Base-by-base conservation (phyloP, 1,284 basidiomycete genomes). In the Erythrobasidium hasegawianum region DNA sequence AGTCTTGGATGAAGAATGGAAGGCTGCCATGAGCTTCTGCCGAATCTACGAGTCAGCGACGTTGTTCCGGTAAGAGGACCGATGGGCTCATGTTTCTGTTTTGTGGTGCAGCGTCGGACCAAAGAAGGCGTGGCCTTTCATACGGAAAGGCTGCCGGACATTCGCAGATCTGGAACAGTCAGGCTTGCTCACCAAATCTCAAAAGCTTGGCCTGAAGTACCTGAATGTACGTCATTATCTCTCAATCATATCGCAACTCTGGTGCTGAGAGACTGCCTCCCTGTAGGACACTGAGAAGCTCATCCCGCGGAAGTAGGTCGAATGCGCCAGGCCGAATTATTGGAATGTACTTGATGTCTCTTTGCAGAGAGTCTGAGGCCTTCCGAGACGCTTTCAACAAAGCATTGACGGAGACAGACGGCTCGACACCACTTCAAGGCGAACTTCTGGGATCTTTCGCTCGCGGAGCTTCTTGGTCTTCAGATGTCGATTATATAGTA, bases 401-500 rank as follows among this genome's bases (percentile, higher is more conserved):
- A 11, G 52, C 65, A 0, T 39, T 73, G 8, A 39, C 52, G 13
- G 33, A 24, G 0, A 58, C 65, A 29, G 71, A 72, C 57, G 14
- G 59, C 0, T 14, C 33, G 16, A 65, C 71, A 33, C 67, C 43
- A 47, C n/a, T 47, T 5, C 43, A 72, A 29, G 56, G 58, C 52
- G 71, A 70, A n/a, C 64, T 73, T 50, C 61, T 74, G 5, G 72
- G 72, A 13, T 62, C 59, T n/a, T 74, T 72, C 50, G 57, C 71
- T 8, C 67, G 72, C 2, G 69, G 70, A 9, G 67, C 64, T 24
- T 57, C 50, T 7, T 68, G 43, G 45, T 55, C 53, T 9, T 59
- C 56, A 1, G 64, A 67, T 39, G 41, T 66, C 18, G 64, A 67
- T 53, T 50, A 72, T 4, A 69, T 65, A 5, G 53, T 72, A 5